Conservation (phyloP, 768 basidiomycete species). For the Leccinum imitatum region DNA sequence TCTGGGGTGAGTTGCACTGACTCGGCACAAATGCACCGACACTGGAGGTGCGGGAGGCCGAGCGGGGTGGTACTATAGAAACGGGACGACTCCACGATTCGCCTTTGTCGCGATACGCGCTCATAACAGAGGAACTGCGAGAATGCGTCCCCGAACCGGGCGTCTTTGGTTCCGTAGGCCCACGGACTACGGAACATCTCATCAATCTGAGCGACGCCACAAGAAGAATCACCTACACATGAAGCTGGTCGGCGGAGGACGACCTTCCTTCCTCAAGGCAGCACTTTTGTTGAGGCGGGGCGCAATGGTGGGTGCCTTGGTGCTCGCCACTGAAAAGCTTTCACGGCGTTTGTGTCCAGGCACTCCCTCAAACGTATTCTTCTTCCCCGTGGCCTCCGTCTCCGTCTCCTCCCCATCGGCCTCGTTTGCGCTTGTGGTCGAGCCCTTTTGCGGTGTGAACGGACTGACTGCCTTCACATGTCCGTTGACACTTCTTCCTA, state of each 20-base stretch:
- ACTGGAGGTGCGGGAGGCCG: slow-evolving; percentile 42
- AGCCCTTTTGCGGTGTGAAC: slow-evolving; percentile 13
- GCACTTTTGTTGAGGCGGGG: slow-evolving; percentile 48
- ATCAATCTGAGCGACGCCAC: background rate
- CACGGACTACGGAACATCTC: slow-evolving; percentile 42
- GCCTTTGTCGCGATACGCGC: slow-evolving; percentile 25
- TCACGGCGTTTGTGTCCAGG: slow-evolving; percentile 84
- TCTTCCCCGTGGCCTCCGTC: slow-evolving; percentile 30
- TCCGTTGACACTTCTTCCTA: slow-evolving; percentile 3
- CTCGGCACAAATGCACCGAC: slow-evolving; percentile 13
- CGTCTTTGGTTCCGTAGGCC: slow-evolving; percentile 39
- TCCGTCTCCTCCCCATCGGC: slow-evolving; percentile 31
- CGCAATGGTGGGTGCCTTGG: slow-evolving; percentile 39
- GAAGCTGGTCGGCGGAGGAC: slow-evolving; percentile 63
- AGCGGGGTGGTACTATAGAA: slow-evolving; percentile 35
- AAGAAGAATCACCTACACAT: slow-evolving; percentile 54
- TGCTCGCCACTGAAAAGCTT: slow-evolving; percentile 65
- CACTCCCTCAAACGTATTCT: slow-evolving; percentile 69
- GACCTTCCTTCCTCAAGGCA: slow-evolving; percentile 43
- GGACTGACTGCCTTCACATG: slow-evolving; percentile 5
- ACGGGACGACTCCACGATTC: slow-evolving; percentile 16
- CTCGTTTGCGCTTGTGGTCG: slow-evolving; percentile 23
- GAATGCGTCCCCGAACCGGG: slow-evolving; percentile 39
- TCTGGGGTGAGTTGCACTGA: slow-evolving; percentile 28
- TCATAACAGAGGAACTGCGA: slow-evolving; percentile 43